Conservation (phyloP, 2,329 filamentous ascomycete genomes). For the Ophiosphaerella narmari region DNA sequence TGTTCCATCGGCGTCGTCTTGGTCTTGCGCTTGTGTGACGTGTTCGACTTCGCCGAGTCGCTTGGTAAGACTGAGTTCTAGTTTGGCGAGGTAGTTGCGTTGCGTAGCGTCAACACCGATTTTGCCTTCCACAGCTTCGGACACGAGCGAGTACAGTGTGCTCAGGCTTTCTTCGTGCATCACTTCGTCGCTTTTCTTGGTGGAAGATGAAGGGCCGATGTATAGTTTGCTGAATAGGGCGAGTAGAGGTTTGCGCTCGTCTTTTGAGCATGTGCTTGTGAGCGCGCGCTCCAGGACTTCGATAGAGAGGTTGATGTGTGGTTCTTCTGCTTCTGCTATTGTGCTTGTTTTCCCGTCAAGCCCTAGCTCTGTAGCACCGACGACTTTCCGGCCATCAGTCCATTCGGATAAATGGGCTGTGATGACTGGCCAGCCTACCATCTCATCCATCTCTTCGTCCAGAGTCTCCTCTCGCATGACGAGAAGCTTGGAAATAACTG, state of each 20-base stretch:
- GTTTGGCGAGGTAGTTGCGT: slow-evolving; percentile 59
- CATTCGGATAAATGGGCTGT: slow-evolving; percentile 87
- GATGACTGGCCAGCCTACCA: slow-evolving; percentile 78
- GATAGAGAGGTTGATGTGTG: slow-evolving; percentile 78
- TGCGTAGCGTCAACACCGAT: slow-evolving; percentile 58
- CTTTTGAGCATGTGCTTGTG: slow-evolving; percentile 67
- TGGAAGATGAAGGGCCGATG: slow-evolving; percentile 63
- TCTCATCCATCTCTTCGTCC: slow-evolving; percentile 71
- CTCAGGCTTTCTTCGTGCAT: slow-evolving; percentile 25
- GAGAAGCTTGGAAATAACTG: slow-evolving; percentile 72
- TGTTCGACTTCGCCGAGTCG: slow-evolving; percentile 50
- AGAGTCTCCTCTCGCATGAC: slow-evolving; percentile 66
- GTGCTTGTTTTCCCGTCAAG: slow-evolving; percentile 60
- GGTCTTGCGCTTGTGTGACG: slow-evolving; percentile 15
- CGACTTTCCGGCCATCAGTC: slow-evolving; percentile 85
- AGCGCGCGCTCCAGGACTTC: slow-evolving; percentile 77
- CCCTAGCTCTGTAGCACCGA: slow-evolving; percentile 60
- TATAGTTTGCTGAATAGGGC: slow-evolving; percentile 80
- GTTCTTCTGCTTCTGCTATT: slow-evolving; percentile 67
- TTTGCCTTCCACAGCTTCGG: slow-evolving; percentile 54
- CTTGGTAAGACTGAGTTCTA: slow-evolving; percentile 57
- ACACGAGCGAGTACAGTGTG: slow-evolving; percentile 52
- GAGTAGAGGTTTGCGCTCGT: slow-evolving; percentile 74
- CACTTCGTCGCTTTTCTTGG: slow-evolving; percentile 28
- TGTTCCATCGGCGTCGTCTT: slow-evolving; percentile 19